Evolutionary conservation across 2,329 filamentous ascomycete genomes (phyloP), one percentile per base, ranked within the genome.

Genomic region (Aspergillus novofumigatus): DNA sequence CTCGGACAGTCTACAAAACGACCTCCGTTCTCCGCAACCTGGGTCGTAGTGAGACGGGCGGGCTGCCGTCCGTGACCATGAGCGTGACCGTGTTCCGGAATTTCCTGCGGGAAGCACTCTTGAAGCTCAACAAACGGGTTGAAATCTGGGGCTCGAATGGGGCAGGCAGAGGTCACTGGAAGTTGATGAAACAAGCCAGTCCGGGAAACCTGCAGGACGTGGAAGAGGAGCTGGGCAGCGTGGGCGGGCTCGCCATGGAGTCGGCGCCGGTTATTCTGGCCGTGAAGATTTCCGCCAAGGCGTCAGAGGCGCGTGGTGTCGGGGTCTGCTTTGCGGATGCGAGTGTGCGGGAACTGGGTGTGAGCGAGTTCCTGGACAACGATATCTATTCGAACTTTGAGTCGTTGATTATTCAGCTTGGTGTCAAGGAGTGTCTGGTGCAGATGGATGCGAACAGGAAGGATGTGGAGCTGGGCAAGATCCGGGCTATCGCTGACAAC

Each of bases 331-430:
- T 99, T 71, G 95, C 94, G 7, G 94, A 99, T 79, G 94, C 95
- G 1, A 97, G 91, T 64, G 93, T 97, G 26, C 84, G 94, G 52
- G 94, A 99, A 78, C 83, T 99, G 2, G 94, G 94, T 8, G 92
- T 99, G 54, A 96, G 91, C 79, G 95, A 99, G 71, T 99, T 99
- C 64, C 84, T 96, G n/a, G 94, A 99, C 80, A 99, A 97, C 69
- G 94, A 99, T 71, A 81, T 97, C 9, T 99, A 95, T 78, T 97
- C 93, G 53, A 99, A 99, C 73, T 95, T 99, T 64, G 94, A 99
- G 77, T 92, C 92, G 3, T 82, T 99, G 20, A 84, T 99, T 53
- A 99, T 99, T 64, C 95, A 99, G 71, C 85, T 99, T 3, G 94
- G 94, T 5, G 91, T 97, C 21, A 94, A 92, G 70, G 94, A 99